phyloP scores from a whole-genome alignment of 73 alveolate genomes.

The Loxodes magnus region DNA sequence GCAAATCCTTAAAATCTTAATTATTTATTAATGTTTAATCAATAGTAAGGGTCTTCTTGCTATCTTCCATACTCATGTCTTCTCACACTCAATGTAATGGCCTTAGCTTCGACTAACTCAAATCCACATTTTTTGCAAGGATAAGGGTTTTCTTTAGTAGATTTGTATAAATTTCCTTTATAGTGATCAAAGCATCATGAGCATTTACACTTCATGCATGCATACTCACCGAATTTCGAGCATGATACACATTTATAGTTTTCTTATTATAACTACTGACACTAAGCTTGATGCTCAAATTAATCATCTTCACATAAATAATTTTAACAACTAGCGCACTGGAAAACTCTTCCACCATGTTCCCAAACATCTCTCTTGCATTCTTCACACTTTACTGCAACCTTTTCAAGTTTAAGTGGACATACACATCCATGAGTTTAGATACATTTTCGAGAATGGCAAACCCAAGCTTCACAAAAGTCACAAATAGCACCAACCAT shows the following conservation, averaged over 20 bases:
- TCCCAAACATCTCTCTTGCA: constrained; percentile 8
- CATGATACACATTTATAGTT: constrained; percentile 3
- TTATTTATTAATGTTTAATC: no score
- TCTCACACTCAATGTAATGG: neutral
- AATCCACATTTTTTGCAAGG: constrained; percentile 12
- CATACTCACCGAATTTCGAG: neutral
- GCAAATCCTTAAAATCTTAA: no score
- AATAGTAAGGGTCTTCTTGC: no score
- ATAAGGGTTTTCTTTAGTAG: neutral
- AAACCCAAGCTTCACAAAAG: constrained; percentile 11
- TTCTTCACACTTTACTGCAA: constrained; percentile 7
- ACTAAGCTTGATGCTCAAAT: constrained; percentile 14
- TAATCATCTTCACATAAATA: constrained; percentile 9
- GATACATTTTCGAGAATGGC: constrained; percentile 7
- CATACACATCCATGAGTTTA: constrained; percentile 7
- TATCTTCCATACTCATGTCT: constrained; percentile 10
- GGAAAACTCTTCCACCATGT: constrained; percentile 9
- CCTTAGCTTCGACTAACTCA: constrained; percentile 5
- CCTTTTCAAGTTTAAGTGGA: neutral
- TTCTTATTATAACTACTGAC: constrained; percentile 7
- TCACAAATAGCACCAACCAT: constrained; percentile 12
- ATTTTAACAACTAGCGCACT: constrained; percentile 1
- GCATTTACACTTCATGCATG: constrained; percentile 4
- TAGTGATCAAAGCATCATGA: constrained; percentile 6
- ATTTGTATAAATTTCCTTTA: neutral